A percentile compares a stretch with the other conserved stretches of the same genome.
These are phyloP conservation scores for Casaregolazyma suthepensis DNA, from an alignment of 1,139 yeast genomes.

Conservation along the genomic window DNA sequence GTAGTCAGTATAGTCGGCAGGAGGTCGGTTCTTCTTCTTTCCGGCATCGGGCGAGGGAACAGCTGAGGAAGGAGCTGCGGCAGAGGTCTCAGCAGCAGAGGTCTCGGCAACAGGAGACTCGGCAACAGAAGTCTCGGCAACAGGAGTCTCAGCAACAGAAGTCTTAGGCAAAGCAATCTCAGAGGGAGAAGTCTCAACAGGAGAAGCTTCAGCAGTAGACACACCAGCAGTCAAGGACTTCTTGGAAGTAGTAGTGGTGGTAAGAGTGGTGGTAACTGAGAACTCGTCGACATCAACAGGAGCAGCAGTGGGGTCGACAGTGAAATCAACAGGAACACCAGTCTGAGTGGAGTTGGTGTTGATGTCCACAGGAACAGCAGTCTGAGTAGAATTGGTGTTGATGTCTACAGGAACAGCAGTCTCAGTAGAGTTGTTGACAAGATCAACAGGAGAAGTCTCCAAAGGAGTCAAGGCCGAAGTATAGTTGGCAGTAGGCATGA, in stretches of 20 bases:
- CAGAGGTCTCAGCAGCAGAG: conserved; percentile 13
- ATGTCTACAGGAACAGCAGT: neutral
- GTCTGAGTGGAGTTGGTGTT: conserved; percentile 5
- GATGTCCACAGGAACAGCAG: too few relatives aligned
- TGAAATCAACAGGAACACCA: conserved; percentile 12
- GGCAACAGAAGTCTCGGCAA: conserved; percentile 15
- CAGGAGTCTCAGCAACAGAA: conserved; percentile 14
- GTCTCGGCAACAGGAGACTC: conserved; percentile 11
- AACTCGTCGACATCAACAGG: neutral
- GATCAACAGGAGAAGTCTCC: neutral
- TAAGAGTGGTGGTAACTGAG: neutral
- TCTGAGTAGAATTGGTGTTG: neutral
- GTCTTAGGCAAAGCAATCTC: conserved; percentile 11
- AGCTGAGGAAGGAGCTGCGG: conserved; percentile 3
- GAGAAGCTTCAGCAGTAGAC: conserved; percentile 13
- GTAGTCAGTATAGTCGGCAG: neutral
- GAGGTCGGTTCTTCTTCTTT: neutral
- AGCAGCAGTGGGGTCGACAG: conserved; percentile 11
- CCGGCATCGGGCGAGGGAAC: neutral
- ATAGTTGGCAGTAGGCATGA: neutral
- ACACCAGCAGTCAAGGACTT: neutral
- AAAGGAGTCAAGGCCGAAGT: neutral
- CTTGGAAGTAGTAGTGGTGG: neutral
- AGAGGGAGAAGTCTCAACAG: conserved; percentile 15
- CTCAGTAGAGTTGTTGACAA: neutral